phyloP scores from a whole-genome alignment of 257 asterid species.

The Solanum infundibuliforme region DNA sequence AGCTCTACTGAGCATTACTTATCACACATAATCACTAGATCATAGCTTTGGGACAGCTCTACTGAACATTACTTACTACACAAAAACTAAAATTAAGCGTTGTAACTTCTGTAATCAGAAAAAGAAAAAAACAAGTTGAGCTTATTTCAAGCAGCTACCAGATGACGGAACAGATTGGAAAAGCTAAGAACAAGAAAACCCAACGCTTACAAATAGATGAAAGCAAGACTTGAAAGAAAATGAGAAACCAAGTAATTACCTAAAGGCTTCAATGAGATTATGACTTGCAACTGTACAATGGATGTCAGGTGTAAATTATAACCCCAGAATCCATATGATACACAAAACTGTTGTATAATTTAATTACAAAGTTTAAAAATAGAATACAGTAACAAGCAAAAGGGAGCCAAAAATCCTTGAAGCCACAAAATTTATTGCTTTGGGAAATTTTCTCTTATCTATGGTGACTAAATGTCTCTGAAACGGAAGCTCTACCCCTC shows the following conservation, averaged over 20 bases:
- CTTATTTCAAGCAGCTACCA: not conserved
- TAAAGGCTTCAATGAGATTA: not conserved
- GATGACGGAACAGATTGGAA: not conserved
- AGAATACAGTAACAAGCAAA: not conserved
- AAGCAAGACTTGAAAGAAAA: not conserved
- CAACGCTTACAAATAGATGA: not conserved
- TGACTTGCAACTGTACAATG: constrained; percentile 1
- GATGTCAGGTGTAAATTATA: not conserved
- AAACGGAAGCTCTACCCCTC: constrained; percentile 29
- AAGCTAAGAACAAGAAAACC: not conserved
- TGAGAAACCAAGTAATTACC: not conserved
- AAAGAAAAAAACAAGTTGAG: not conserved
- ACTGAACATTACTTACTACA: not conserved
- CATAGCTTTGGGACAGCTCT: not conserved
- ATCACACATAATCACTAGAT: not conserved
- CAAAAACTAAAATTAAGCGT: not conserved
- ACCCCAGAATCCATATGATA: constrained; percentile 2
- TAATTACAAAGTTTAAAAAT: constrained; percentile 9
- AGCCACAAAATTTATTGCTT: not conserved
- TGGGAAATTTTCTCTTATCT: constrained; percentile 5
- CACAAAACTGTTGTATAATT: constrained; percentile 3
- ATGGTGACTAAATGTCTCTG: constrained; percentile 28
- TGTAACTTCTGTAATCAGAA: not conserved
- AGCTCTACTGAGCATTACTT: not conserved
- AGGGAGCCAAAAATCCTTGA: not conserved